Base-by-base conservation (phyloP, 305 asterid species). In the Petunia hybrid region DNA sequence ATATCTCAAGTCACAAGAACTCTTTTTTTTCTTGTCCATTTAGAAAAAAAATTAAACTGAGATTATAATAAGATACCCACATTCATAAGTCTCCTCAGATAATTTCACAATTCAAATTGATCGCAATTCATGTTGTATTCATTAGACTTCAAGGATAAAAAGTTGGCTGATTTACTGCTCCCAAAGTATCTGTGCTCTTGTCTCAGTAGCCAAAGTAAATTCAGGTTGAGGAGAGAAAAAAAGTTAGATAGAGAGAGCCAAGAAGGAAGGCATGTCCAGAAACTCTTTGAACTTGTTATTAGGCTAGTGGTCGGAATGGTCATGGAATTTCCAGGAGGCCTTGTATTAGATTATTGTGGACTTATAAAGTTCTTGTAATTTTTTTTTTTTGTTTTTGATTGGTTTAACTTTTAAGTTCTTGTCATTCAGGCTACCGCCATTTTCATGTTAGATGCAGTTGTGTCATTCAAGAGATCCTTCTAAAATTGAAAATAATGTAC, bases 181-280 rank as follows among this genome's bases (percentile, higher is more conserved):
- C 42, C 13, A 12, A 69, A 35, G 6, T 51, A 36, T 53, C 63
- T 1, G 56, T 74, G 4, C 46, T 1, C 1, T 74, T 4, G 14
- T 53, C 55, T 74, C 4, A 36, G 64, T 53, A 36, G 64, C 78
- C 78, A 73, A 74, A 51, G 60, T 74, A 53, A 36, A 14, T 51
- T 53, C 36, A 74, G 36, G 13, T 13, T 51, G 78, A 74, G 64
- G 64, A 36, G 14, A 51, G 35, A 6, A 51, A 51, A 48, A 41
- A 36, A 67, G 55, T 0, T 14, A 51, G 78, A 73, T 73, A 36
- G 36, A 74, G 64, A 51, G 38, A 13, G 78, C 13, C 41, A 6
- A 66, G 63, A 41, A 73, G 78, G 62, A 51, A 51, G 35, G 45
- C 43, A 35, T 35, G 62, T 51, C 78, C 46, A 55, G 62, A 36